Evolutionary conservation across 1,284 basidiomycete genomes (phyloP), one percentile per base, ranked within the genome.

Genomic region (Cryptococcus sp.): DNA sequence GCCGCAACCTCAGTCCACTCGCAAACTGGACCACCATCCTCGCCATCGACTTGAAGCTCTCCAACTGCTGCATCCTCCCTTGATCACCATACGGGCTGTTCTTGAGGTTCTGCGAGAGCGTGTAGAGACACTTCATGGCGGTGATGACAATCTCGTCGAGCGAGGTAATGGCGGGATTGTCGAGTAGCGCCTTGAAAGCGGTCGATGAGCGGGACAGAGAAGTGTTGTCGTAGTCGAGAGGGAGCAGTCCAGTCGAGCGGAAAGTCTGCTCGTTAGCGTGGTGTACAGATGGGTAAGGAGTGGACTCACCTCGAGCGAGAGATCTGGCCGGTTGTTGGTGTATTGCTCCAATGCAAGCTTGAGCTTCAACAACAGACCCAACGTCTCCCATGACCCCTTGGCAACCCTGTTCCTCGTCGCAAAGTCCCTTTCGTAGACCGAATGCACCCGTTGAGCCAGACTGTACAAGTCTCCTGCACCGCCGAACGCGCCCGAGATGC

Each of bases 121-220:
- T 81, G 54, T 86, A 86, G 24, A 98, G 80, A 23, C 85, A 83
- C 65, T 92, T 89, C 94, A 97, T 98, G n/a, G 87, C 86, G 47
- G 93, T 81, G 24, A 90, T 82, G 33, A 97, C 79, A 66, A 95
- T 87, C 4, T 83, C 82, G 65, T 91, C 88, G 65, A 97, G 76
- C 74, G 95, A 97, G 55, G 86, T 81, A 57, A 93, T 87, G 60
- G 97, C 77, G 4, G 86, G 80, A 51, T 79, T 77, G 63, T 97
- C 91, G 50, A 95, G 85, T 18, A 70, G 51, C 34, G 87, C 82
- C 68, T 86, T 86, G 76, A 97, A 93, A 62, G 92, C 87, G 63
- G 95, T 89, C 5, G 91, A 87, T 50, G 86, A 82, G 48, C 85
- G 80, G 28, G 88, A 90, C 62, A 93, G 91, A 63, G 84, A 83